Evolutionary conservation across 163 green algal genomes (phyloP).

Genomic region (Scenedesmus sp.): DNA sequence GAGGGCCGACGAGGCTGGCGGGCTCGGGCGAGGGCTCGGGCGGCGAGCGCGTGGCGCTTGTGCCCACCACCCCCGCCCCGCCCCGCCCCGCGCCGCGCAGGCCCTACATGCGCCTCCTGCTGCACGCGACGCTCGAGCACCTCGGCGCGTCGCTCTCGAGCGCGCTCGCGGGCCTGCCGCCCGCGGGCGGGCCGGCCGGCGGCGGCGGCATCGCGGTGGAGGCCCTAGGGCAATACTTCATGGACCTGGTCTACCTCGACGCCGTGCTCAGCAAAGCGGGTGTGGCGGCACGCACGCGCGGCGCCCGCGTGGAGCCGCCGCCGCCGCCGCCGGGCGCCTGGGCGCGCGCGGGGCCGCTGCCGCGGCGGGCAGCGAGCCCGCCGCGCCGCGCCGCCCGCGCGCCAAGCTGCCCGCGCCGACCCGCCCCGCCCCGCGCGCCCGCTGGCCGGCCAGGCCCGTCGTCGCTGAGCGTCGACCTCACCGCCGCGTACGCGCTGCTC

Average conservation of each 20-base stretch:
- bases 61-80: no score
- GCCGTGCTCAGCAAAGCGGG: slow-evolving; percentile 36
- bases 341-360: no score
- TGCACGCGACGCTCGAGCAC: slow-evolving; percentile 23
- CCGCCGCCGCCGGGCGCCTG: no score
- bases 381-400: no score
- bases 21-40: no score
- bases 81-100: no score
- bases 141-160: slow-evolving; percentile 2
- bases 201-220: slow-evolving; percentile 17
- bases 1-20: no score
- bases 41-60: no score
- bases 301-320: no score
- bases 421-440: no score
- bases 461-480: slow-evolving; percentile 16
- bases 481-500: slow-evolving; percentile 28
- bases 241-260: slow-evolving; percentile 45
- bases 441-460: slow-evolving; percentile 5
- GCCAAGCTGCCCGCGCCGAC: no score
- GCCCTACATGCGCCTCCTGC: slow-evolving; percentile 17
- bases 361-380: no score
- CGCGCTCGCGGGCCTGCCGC: slow-evolving; percentile 2
- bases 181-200: neutral
- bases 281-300: neutral
- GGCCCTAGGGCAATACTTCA: slow-evolving; percentile 43